phyloP scores from a whole-genome alignment of 2,329 filamentous ascomycete species.

The Cladophialophora carrionii region DNA sequence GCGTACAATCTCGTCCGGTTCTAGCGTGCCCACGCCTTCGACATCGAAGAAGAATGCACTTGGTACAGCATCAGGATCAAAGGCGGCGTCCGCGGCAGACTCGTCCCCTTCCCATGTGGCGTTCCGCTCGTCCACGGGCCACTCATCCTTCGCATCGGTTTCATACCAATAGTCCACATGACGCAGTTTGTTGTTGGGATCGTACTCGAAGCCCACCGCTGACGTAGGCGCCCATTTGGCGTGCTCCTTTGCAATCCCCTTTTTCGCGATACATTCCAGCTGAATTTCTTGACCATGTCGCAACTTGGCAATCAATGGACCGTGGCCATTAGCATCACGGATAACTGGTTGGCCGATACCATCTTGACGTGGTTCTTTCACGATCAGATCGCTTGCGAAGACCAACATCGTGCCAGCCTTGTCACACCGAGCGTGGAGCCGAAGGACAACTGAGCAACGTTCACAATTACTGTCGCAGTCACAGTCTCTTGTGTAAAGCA shows the following conservation, averaged over 20 bases:
- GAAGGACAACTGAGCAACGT: constrained; percentile 82
- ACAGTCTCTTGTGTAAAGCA: constrained; percentile 90
- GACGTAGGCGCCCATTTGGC: constrained; percentile 95
- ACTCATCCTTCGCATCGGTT: constrained; percentile 77
- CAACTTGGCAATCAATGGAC: constrained; percentile 86
- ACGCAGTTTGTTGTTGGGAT: constrained; percentile 92
- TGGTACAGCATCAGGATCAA: constrained; percentile 87
- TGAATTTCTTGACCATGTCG: constrained; percentile 86
- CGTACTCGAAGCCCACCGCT: constrained; percentile 95
- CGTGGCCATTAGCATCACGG: constrained; percentile 77
- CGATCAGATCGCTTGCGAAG: constrained; percentile 84
- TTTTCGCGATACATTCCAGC: constrained; percentile 91
- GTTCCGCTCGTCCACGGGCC: constrained; percentile 62
- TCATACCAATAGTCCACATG: constrained; percentile 97
- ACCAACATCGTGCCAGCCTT: constrained; percentile 77
- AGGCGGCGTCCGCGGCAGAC: constrained; percentile 81
- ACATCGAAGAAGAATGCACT: constrained; percentile 90
- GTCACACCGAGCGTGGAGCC: constrained; percentile 81
- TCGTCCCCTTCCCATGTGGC: constrained; percentile 76
- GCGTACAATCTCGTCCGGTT: constrained; percentile 86
- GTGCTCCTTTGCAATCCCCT: constrained; percentile 98
- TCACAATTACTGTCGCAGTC: constrained; percentile 96
- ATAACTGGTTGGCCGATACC: constrained; percentile 82
- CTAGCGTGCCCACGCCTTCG: constrained; percentile 82
- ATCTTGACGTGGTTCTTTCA: constrained; percentile 70